Evolutionary conservation across 129 eudicot species (phyloP).

Genomic region (Flaveria sonorensis): DNA sequence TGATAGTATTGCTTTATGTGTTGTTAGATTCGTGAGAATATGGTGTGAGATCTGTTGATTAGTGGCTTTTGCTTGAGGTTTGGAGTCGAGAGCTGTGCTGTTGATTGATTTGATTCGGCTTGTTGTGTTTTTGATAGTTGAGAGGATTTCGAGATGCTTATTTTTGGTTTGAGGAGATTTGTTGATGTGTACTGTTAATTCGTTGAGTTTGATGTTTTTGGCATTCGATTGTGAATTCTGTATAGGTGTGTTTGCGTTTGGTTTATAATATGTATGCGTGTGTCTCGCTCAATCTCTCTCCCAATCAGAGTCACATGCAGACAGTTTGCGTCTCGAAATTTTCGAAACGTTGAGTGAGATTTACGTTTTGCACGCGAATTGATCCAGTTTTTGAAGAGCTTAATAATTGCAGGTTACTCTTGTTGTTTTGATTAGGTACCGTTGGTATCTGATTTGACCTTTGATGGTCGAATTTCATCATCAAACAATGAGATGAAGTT

Average conservation of each 20-base stretch:
- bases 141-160: no score
- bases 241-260: constrained; percentile 14
- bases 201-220: neutral
- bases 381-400: constrained; percentile 35
- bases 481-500: constrained; percentile 21
- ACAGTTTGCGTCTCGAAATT: constrained; percentile 20
- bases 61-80: constrained; percentile 17
- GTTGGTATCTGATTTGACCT: constrained; percentile 30
- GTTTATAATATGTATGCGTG: neutral
- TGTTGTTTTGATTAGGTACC: neutral
- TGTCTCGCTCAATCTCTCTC: constrained; percentile 8
- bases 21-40: constrained; percentile 3
- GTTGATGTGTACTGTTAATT: neutral
- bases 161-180: neutral
- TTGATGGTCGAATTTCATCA: constrained; percentile 21
- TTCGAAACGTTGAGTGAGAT: constrained; percentile 26
- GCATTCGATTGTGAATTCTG: neutral
- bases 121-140: neutral
- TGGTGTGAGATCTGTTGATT: constrained; percentile 29
- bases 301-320: constrained; percentile 26
- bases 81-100: neutral
- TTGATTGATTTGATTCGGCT: neutral
- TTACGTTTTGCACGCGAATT: constrained; percentile 32
- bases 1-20: no score
- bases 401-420: constrained; percentile 15